Conservation (phyloP, 352 stramenopile genomes). For the Globisporangium lucens region DNA sequence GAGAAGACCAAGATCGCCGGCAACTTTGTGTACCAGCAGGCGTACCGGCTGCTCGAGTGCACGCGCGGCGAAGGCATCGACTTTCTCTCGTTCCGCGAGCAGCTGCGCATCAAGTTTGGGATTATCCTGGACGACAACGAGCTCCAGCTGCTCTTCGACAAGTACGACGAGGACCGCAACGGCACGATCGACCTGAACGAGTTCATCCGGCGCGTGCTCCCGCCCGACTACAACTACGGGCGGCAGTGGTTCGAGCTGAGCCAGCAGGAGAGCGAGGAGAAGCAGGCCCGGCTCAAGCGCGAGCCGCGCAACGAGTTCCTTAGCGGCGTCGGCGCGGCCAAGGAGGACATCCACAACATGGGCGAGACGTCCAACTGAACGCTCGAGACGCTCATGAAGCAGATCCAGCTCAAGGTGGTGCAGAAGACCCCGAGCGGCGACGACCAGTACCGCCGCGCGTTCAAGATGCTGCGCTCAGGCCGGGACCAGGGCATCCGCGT, state of each 20-base stretch:
- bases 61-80: constrained; percentile 75
- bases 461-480: constrained; percentile 75
- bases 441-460: constrained; percentile 74
- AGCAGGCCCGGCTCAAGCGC: constrained; percentile 41
- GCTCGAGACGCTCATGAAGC: constrained; percentile 56
- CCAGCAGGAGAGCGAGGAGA: constrained; percentile 67
- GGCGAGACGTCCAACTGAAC: constrained; percentile 59
- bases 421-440: constrained; percentile 75
- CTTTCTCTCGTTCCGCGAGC: constrained; percentile 69
- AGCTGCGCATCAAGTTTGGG: constrained; percentile 74
- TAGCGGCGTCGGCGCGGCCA: constrained; percentile 25
- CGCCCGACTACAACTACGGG: constrained; percentile 72
- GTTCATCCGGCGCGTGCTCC: constrained; percentile 76
- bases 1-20: constrained; percentile 82
- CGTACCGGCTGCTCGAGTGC: constrained; percentile 76
- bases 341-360: constrained; percentile 37
- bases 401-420: constrained; percentile 78
- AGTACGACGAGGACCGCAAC: constrained; percentile 80
- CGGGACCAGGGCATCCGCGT: constrained; percentile 66
- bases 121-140: constrained; percentile 75
- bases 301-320: constrained; percentile 71
- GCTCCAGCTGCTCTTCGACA: constrained; percentile 77
- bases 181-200: constrained; percentile 81
- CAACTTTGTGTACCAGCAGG: constrained; percentile 86
- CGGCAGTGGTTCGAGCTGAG: constrained; percentile 75